Percentiles rank a stretch among this genome's conserved stretches.
Evolutionary conservation across 805 yeast genomes (phyloP).

Genomic region (Cyberlindnera americana): DNA sequence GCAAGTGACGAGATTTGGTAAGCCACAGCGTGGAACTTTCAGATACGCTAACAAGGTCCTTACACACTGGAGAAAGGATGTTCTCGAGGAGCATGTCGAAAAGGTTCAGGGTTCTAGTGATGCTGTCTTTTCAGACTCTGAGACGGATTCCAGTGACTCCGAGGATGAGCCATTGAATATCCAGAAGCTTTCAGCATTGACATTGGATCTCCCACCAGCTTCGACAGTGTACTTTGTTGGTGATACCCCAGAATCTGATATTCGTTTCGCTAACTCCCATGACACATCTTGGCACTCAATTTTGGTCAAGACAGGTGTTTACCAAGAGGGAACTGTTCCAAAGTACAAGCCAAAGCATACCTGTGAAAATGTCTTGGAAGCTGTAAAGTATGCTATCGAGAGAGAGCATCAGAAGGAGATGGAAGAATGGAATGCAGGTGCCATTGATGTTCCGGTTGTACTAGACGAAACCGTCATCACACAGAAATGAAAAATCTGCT

Average conservation of each 20-base stretch:
- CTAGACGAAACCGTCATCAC: conserved; percentile 37
- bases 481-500: neutral
- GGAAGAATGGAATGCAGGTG: conserved; percentile 66
- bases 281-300: conserved; percentile 84
- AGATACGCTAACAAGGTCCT: conserved; percentile 77
- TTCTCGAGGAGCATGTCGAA: conserved; percentile 69
- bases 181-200: conserved; percentile 41
- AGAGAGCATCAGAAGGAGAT: conserved; percentile 72
- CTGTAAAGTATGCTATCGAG: conserved; percentile 79
- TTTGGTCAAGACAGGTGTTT: conserved; percentile 83
- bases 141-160: conserved; percentile 28
- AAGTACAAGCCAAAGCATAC: conserved; percentile 74
- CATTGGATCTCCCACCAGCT: conserved; percentile 70
- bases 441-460: conserved; percentile 48
- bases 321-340: conserved; percentile 75
- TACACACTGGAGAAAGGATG: conserved; percentile 73
- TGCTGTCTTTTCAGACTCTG: conserved; percentile 26
- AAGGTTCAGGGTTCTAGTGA: conserved; percentile 35
- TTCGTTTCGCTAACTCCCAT: conserved; percentile 82
- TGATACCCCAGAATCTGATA: conserved; percentile 87
- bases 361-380: conserved; percentile 73
- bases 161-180: conserved; percentile 44
- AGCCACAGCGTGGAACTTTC: conserved; percentile 86
- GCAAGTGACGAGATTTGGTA: conserved; percentile 80
- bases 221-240: conserved; percentile 87